Evolutionary conservation across 1,284 basidiomycete species (phyloP).

Genomic region (Tilletia caries): DNA sequence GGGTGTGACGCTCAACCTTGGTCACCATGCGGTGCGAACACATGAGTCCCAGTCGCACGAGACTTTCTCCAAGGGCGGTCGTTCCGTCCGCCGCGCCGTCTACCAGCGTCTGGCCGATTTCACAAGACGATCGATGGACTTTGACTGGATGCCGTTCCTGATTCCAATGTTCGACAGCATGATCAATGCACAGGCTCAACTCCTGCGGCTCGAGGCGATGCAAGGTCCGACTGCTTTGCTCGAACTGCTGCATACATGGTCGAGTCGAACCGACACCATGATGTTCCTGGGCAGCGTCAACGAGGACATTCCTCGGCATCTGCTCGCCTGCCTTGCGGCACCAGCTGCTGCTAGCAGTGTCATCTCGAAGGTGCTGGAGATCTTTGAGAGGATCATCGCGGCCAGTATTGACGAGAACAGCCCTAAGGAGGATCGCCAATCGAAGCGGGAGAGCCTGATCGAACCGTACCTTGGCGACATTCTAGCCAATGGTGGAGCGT

Average conservation of each 20-base stretch:
- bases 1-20: constrained; percentile 36
- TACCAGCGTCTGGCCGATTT: constrained; percentile 63
- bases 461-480: constrained; percentile 73
- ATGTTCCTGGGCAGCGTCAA: constrained; percentile 62
- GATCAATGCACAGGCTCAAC: constrained; percentile 76
- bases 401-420: constrained; percentile 55
- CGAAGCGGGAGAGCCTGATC: constrained; percentile 58
- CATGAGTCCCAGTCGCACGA: neutral
- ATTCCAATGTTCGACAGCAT: constrained; percentile 66
- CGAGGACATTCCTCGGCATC: constrained; percentile 64
- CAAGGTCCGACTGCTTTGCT: constrained; percentile 86
- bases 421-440: constrained; percentile 52
- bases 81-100: constrained; percentile 56
- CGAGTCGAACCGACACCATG: constrained; percentile 63
- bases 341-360: constrained; percentile 83
- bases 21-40: constrained; percentile 30
- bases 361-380: constrained; percentile 76
- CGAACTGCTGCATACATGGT: constrained; percentile 81
- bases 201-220: constrained; percentile 78
- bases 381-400: constrained; percentile 71
- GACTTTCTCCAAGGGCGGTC: neutral
- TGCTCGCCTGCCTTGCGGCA: constrained; percentile 77
- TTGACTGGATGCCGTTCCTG: constrained; percentile 74
- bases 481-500: constrained; percentile 67
- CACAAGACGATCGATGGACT: constrained; percentile 59